Evolutionary conservation across 169 alveolate genomes (phyloP).

Genomic region (Fabrea salina): DNA sequence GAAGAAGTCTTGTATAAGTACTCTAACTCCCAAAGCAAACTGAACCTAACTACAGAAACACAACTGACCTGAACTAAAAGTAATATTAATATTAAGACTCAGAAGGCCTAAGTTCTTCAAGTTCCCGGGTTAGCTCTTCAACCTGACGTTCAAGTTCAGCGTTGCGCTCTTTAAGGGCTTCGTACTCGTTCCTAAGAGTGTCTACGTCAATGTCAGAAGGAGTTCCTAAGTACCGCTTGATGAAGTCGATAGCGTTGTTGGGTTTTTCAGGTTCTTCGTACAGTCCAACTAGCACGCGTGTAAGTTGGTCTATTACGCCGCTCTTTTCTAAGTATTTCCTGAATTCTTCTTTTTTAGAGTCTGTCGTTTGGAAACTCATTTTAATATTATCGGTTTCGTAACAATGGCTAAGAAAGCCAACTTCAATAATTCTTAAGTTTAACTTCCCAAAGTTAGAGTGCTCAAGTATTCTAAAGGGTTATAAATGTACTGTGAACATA

Average conservation of each 20-base stretch:
- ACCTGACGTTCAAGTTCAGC: slow-evolving; percentile 61
- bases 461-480: too few relatives aligned
- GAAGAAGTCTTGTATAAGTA: too few relatives aligned
- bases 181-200: slow-evolving; percentile 79
- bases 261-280: slow-evolving; percentile 88
- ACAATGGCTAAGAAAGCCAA: background rate
- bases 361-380: slow-evolving; percentile 76
- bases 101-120: slow-evolving; percentile 23
- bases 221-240: slow-evolving; percentile 83
- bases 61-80: too few relatives aligned
- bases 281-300: slow-evolving; percentile 86
- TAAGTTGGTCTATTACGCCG: slow-evolving; percentile 84
- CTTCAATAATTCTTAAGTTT: background rate
- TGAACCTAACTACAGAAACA: too few relatives aligned
- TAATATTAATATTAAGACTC: background rate
- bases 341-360: slow-evolving; percentile 84
- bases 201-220: slow-evolving; percentile 86
- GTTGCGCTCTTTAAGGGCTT: slow-evolving; percentile 75
- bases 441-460: too few relatives aligned
- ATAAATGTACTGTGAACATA: too few relatives aligned
- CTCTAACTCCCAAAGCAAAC: too few relatives aligned
- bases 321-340: slow-evolving; percentile 84
- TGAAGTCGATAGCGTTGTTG: slow-evolving; percentile 78
- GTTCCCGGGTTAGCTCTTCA: slow-evolving; percentile 53
- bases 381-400: background rate